Evolutionary conservation across 2,329 filamentous ascomycete genomes (phyloP).

Genomic region (Aspergillus fijiensis): DNA sequence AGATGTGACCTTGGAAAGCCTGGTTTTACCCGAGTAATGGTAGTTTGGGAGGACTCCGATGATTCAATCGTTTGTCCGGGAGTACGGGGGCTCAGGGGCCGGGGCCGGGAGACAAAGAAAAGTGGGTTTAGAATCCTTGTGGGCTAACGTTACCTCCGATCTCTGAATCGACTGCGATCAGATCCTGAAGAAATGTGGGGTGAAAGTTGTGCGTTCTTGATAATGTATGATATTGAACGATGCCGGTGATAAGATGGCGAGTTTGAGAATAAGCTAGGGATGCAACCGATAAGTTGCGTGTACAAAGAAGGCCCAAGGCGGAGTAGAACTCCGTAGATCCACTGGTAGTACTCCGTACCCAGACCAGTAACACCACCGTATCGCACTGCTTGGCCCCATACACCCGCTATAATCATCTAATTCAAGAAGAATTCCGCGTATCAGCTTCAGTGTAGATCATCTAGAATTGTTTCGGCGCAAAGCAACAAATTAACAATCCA

Average conservation of each 20-base stretch:
- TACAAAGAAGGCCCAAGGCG: background rate
- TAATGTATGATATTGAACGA: background rate
- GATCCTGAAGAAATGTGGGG: background rate
- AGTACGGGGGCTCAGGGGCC: conserved; percentile 2
- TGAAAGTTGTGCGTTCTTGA: background rate
- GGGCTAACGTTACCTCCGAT: background rate
- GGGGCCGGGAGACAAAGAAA: background rate
- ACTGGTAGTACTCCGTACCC: background rate
- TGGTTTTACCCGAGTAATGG: background rate
- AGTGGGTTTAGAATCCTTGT: background rate
- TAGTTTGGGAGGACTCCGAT: conserved; percentile 4
- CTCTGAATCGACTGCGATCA: background rate
- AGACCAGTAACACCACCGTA: background rate
- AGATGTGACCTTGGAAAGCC: background rate
- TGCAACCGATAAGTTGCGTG: background rate
- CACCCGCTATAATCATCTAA: background rate
- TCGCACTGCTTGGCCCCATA: background rate
- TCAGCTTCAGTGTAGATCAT: background rate
- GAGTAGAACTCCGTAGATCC: conserved; percentile 2
- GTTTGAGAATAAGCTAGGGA: conserved; percentile 5
- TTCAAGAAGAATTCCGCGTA: background rate
- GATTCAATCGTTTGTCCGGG: background rate
- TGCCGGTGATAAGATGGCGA: background rate
- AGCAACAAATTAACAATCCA: too few relatives aligned
- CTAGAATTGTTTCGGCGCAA: too few relatives aligned